These are phyloP conservation scores for Trichophyton mentagrophytes DNA, from an alignment of 2,329 filamentous ascomycete genomes.

Conservation along the genomic window DNA sequence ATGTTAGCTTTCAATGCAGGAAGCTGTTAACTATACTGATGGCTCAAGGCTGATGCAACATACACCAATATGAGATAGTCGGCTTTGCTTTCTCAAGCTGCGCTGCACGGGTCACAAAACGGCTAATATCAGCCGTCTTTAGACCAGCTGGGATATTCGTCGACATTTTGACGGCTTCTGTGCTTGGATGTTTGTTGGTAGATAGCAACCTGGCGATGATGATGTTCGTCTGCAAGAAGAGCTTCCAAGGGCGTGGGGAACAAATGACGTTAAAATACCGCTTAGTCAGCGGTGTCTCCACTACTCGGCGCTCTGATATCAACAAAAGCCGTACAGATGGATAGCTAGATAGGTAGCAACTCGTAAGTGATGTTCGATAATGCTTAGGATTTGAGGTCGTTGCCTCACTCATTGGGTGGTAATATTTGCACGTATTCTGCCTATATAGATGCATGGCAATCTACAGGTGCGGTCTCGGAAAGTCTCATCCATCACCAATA, in stretches of 20 bases:
- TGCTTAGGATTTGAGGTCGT: too few species aligned
- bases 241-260: not conserved
- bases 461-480: not conserved
- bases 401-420: too few species aligned
- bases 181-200: not conserved
- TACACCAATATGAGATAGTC: conserved; percentile 91
- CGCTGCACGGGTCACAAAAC: conserved; percentile 68
- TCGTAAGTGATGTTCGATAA: too few species aligned
- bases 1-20: not conserved
- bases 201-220: conserved; percentile 5
- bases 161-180: conserved; percentile 47
- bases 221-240: not conserved
- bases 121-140: conserved; percentile 67
- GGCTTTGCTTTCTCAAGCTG: conserved; percentile 79
- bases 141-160: conserved; percentile 57
- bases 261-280: not conserved
- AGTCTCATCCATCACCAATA: conserved; percentile 15
- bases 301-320: too few species aligned
- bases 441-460: not conserved
- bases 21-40: not conserved
- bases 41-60: conserved; percentile 25
- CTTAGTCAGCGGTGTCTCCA: not conserved
- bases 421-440: too few species aligned
- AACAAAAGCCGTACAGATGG: too few species aligned
- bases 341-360: too few species aligned